These are phyloP conservation scores for Macadamia tetraphylla DNA, from an alignment of 164 flowering plant genomes.

Conservation along the genomic window DNA sequence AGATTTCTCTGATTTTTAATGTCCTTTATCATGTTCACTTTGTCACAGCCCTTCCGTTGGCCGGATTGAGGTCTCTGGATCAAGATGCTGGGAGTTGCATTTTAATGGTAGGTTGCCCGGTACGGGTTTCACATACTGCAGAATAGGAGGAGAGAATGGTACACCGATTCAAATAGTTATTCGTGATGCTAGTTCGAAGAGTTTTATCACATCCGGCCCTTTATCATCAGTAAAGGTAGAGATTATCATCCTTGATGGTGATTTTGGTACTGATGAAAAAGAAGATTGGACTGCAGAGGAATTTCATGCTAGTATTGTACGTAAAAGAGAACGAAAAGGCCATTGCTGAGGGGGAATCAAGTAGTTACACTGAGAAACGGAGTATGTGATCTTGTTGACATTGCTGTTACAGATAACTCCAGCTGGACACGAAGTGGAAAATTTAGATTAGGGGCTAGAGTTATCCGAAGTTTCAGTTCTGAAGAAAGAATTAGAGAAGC, in stretches of 20 bases:
- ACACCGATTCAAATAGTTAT: constrained; percentile 29
- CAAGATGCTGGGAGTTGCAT: constrained; percentile 31
- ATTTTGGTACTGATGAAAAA: constrained; percentile 32
- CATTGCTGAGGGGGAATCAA: constrained; percentile 45
- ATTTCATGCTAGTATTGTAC: constrained; percentile 27
- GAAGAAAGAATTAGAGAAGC: constrained; percentile 43
- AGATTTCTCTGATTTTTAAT: background rate
- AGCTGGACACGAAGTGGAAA: constrained; percentile 49
- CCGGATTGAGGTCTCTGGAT: constrained; percentile 25
- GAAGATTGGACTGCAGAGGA: constrained; percentile 39
- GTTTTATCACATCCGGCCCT: constrained; percentile 27
- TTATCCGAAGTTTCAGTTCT: constrained; percentile 13
- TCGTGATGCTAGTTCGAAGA: constrained; percentile 24
- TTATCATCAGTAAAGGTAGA: constrained; percentile 43
- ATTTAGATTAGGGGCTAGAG: constrained; percentile 51
- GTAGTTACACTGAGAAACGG: constrained; percentile 31
- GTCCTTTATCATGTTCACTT: constrained; percentile 2
- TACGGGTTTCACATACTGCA: constrained; percentile 36
- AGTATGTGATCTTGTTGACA: constrained; percentile 28
- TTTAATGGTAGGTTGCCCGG: constrained; percentile 33
- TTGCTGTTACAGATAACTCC: constrained; percentile 56
- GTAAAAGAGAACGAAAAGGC: constrained; percentile 56
- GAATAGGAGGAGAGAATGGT: constrained; percentile 31
- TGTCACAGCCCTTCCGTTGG: constrained; percentile 24
- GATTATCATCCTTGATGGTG: constrained; percentile 46